Percentiles rank a stretch among this genome's conserved stretches.
phyloP scores from a whole-genome alignment of 2,329 filamentous ascomycete species.

The Metarhizium album region DNA sequence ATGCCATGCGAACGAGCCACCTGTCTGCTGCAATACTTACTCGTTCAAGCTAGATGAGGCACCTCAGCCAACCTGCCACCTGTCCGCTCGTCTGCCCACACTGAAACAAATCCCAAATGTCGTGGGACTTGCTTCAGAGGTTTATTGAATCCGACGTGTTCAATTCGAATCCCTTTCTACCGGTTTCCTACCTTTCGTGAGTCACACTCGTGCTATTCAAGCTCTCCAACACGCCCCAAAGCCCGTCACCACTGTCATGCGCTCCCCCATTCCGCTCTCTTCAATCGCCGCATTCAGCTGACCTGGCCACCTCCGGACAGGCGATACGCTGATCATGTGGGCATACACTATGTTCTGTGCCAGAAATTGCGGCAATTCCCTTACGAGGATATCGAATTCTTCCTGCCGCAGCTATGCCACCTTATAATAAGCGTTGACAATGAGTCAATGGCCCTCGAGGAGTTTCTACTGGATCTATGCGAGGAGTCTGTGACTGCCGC shows the following conservation, averaged over 20 bases:
- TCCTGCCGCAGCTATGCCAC: slow-evolving; percentile 78
- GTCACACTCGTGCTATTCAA: slow-evolving; percentile 20
- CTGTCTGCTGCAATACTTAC: slow-evolving; percentile 7
- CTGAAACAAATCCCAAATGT: slow-evolving; percentile 37
- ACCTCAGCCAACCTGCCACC: slow-evolving; percentile 4
- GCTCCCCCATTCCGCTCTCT: neutral
- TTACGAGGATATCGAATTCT: slow-evolving; percentile 89
- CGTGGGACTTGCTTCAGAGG: slow-evolving; percentile 80
- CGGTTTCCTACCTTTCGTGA: slow-evolving; percentile 81
- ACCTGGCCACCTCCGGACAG: slow-evolving; percentile 30
- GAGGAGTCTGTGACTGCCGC: slow-evolving; percentile 81
- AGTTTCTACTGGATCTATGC: slow-evolving; percentile 76
- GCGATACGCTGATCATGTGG: slow-evolving; percentile 81
- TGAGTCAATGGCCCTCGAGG: slow-evolving; percentile 83
- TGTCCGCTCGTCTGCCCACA: neutral
- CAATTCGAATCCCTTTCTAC: slow-evolving; percentile 81
- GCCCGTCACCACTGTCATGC: neutral
- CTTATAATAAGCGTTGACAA: slow-evolving; percentile 81
- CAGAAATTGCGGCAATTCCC: slow-evolving; percentile 81
- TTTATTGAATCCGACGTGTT: slow-evolving; percentile 93
- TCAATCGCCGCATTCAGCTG: neutral
- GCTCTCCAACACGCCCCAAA: no score
- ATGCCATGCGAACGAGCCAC: slow-evolving; percentile 14
- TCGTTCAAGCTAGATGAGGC: slow-evolving; percentile 14
- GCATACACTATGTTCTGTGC: slow-evolving; percentile 82